Base-by-base conservation (phyloP, 176 grass and related monocot species). In the Alopecurus myosuroides region DNA sequence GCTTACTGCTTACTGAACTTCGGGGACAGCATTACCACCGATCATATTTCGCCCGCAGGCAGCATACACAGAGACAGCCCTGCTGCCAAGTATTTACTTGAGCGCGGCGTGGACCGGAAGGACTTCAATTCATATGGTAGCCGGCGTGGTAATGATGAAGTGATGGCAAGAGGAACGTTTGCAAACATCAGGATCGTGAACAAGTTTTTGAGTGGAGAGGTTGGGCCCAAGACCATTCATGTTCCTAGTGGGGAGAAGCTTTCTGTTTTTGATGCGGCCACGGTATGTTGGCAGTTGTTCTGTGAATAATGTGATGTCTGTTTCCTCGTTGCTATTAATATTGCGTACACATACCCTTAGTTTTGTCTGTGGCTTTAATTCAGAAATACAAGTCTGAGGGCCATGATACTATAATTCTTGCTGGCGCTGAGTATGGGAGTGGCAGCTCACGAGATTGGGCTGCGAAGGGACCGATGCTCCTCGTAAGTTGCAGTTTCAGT, bases 401-500 rank as follows among this genome's bases (percentile, higher is more conserved):
- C 62, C 77, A 92, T 84, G 87, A 79, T 55, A 98, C 97, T 1
- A 91, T 98, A 7, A 80, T 98, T 92, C 81, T 98, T 20, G 93
- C 97, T 89, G 97, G 97, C 19, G 91, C 97, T 19, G 97, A 98
- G 78, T 98, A 98, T 15, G 97, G 97, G 66, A 98, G 97, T 20
- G 97, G 97, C 74, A 98, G 97, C 71, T 98, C 97, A 72, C 93
- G 97, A 74, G 97, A 98, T 85, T 98, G 97, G 97, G 97, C 93
- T 86, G 97, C 97, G 13, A 96, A 98, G 81, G 97, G 97, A 11
- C 97, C 97, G 18, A 96, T 95, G 97, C 86, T 99, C 35, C 90
- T 99, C 48, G 97, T 87, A 72, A 86, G 86, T 90, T 65, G 64
- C 57, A 77, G 58, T 49, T 28, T 83, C 28, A 33, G 7, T 5